These are phyloP conservation scores for Mycena leptocephala DNA, from an alignment of 768 basidiomycete genomes.

Conservation along the genomic window DNA sequence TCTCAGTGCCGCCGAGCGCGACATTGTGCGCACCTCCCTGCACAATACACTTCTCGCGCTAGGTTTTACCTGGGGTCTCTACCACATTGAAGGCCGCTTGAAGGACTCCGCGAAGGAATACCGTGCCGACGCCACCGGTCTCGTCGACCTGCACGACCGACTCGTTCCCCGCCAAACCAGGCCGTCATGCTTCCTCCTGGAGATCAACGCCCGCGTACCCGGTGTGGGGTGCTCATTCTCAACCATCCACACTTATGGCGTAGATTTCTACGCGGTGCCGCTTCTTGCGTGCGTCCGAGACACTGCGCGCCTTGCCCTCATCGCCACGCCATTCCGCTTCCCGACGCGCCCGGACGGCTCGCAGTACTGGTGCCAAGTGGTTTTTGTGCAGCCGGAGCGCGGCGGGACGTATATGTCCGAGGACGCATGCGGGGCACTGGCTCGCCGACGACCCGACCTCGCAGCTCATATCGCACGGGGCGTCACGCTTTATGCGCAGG, in stretches of 20 bases:
- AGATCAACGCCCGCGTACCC: slow-evolving; percentile 31
- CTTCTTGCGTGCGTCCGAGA: slow-evolving; percentile 27
- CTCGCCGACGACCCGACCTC: not conserved
- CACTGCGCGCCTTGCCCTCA: not conserved
- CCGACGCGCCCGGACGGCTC: slow-evolving; percentile 24
- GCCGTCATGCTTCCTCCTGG: slow-evolving; percentile 29
- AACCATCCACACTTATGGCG: slow-evolving; percentile 24
- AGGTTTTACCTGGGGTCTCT: slow-evolving; percentile 32
- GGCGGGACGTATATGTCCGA: slow-evolving; percentile 13
- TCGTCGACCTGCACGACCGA: slow-evolving; percentile 20
- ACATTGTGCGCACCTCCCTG: slow-evolving; percentile 8
- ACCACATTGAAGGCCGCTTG: slow-evolving; percentile 29
- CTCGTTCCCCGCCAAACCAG: not conserved
- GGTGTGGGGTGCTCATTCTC: slow-evolving; percentile 27
- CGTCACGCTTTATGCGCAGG: slow-evolving; percentile 7
- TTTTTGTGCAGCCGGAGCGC: slow-evolving; percentile 27
- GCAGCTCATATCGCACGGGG: not conserved
- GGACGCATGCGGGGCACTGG: slow-evolving; percentile 19
- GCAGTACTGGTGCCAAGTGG: slow-evolving; percentile 30
- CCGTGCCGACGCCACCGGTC: slow-evolving; percentile 8
- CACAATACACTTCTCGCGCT: slow-evolving; percentile 19
- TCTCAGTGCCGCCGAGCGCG: slow-evolving; percentile 12
- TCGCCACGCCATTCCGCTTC: slow-evolving; percentile 9
- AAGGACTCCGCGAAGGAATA: slow-evolving; percentile 29
- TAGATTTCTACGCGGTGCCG: slow-evolving; percentile 28